A percentile compares a stretch with the other conserved stretches of the same genome.
phyloP scores from a whole-genome alignment of 1,284 basidiomycete genomes.

The Trametes sp. region DNA sequence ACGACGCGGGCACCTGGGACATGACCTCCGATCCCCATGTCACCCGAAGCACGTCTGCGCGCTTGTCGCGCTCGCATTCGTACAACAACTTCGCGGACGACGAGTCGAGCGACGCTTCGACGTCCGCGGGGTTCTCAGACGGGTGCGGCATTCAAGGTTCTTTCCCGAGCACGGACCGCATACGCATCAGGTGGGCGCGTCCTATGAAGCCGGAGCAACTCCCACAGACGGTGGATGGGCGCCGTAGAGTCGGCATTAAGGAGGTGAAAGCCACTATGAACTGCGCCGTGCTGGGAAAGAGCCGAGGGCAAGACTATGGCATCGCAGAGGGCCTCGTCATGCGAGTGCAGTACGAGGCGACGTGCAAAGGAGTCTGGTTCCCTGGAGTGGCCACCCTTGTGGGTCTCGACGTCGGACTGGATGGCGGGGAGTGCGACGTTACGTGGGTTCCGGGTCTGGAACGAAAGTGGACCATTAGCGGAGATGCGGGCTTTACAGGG shows the following conservation, averaged over 20 bases:
- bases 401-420: slow-evolving; percentile 77
- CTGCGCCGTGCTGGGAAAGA: slow-evolving; percentile 60
- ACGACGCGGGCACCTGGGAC: slow-evolving; percentile 73
- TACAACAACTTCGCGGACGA: slow-evolving; percentile 80
- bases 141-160: slow-evolving; percentile 76
- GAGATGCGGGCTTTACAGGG: slow-evolving; percentile 72
- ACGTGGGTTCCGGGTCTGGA: slow-evolving; percentile 64
- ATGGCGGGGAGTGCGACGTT: slow-evolving; percentile 70
- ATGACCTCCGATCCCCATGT: slow-evolving; percentile 80
- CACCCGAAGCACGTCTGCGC: slow-evolving; percentile 57
- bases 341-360: slow-evolving; percentile 73
- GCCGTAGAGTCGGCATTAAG: slow-evolving; percentile 71
- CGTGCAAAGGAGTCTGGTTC: slow-evolving; percentile 79
- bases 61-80: slow-evolving; percentile 60
- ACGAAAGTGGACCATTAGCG: slow-evolving; percentile 65
- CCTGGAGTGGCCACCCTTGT: slow-evolving; percentile 82
- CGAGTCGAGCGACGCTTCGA: slow-evolving; percentile 78
- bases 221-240: slow-evolving; percentile 56
- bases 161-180: slow-evolving; percentile 76
- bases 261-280: slow-evolving; percentile 71
- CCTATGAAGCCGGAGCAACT: slow-evolving; percentile 60
- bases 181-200: slow-evolving; percentile 80
- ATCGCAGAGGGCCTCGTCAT: slow-evolving; percentile 65
- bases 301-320: slow-evolving; percentile 39
- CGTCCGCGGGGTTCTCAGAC: slow-evolving; percentile 58